Conservation (phyloP, 768 basidiomycete genomes). For the Suillus plorans region DNA sequence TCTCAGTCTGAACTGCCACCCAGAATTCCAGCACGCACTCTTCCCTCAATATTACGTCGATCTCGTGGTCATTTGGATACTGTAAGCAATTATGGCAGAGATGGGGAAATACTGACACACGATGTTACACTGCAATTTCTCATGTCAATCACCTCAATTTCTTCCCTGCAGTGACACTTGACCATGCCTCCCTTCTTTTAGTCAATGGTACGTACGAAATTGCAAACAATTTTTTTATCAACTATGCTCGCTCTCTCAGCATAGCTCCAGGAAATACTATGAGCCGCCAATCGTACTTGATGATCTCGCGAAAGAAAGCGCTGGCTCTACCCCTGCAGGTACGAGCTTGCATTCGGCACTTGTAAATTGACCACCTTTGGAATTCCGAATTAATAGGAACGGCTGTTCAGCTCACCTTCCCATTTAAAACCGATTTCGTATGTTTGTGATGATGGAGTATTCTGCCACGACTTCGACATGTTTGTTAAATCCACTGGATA, state of each 20-base stretch:
- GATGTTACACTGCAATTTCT: too few relatives aligned
- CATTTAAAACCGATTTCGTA: background rate
- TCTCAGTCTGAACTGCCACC: too few relatives aligned
- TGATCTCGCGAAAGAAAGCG: slow-evolving; percentile 47
- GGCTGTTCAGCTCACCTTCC: slow-evolving; percentile 35
- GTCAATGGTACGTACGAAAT: slow-evolving; percentile 48
- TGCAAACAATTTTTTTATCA: slow-evolving; percentile 47
- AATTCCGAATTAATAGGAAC: slow-evolving; percentile 36
- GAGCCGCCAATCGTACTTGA: slow-evolving; percentile 44
- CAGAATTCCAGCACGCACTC: too few relatives aligned
- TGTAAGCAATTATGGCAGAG: background rate
- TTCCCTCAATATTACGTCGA: background rate
- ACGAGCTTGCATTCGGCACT: slow-evolving; percentile 42
- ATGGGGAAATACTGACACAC: background rate
- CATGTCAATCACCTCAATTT: background rate
- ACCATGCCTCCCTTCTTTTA: slow-evolving; percentile 56
- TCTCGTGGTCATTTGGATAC: background rate
- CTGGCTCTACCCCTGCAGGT: slow-evolving; percentile 45
- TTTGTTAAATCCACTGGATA: background rate
- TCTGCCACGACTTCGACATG: background rate
- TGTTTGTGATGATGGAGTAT: background rate
- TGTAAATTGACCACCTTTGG: slow-evolving; percentile 38
- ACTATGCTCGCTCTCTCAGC: slow-evolving; percentile 44
- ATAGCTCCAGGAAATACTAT: slow-evolving; percentile 27
- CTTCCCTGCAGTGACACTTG: slow-evolving; percentile 35